These are phyloP conservation scores for Mucuna pruriens DNA, from an alignment of 306 rosid genomes.

Conservation along the genomic window DNA sequence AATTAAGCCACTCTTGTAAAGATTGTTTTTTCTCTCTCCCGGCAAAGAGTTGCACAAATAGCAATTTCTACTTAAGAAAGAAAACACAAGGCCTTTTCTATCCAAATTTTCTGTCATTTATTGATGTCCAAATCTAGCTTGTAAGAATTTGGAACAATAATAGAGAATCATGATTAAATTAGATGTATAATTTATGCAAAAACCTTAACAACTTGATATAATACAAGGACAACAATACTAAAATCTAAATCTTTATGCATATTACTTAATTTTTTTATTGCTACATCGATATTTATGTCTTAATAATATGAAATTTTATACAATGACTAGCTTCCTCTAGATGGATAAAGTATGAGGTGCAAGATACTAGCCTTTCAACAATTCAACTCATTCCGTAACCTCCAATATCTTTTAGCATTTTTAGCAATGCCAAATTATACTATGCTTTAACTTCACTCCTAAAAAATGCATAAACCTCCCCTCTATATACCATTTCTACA, in stretches of 20 bases:
- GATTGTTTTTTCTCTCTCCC: not conserved
- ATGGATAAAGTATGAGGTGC: slow-evolving; percentile 27
- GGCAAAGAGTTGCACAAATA: not conserved
- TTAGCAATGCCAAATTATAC: slow-evolving; percentile 47
- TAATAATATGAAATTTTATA: not conserved
- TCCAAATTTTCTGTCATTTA: slow-evolving; percentile 9
- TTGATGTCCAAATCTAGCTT: slow-evolving; percentile 25
- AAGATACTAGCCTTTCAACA: slow-evolving; percentile 70
- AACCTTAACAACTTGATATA: too few relatives aligned
- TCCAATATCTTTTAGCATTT: slow-evolving; percentile 37
- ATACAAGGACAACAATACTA: too few relatives aligned
- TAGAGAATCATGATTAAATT: slow-evolving; percentile 12
- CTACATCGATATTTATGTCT: too few relatives aligned
- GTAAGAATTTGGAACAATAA: slow-evolving; percentile 2
- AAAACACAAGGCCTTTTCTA: slow-evolving; percentile 31
- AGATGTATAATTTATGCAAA: slow-evolving; percentile 28
- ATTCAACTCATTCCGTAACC: slow-evolving; percentile 64
- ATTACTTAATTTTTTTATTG: too few relatives aligned
- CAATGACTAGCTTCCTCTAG: not conserved
- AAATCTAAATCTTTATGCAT: too few relatives aligned
- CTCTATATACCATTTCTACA: too few relatives aligned
- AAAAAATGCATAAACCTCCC: not conserved
- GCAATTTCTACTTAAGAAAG: slow-evolving; percentile 25
- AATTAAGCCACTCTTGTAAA: slow-evolving; percentile 10
- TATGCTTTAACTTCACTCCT: slow-evolving; percentile 61